Conservation (phyloP, 1,139 yeast species). For the Keqinozyma sinolaborantium region DNA sequence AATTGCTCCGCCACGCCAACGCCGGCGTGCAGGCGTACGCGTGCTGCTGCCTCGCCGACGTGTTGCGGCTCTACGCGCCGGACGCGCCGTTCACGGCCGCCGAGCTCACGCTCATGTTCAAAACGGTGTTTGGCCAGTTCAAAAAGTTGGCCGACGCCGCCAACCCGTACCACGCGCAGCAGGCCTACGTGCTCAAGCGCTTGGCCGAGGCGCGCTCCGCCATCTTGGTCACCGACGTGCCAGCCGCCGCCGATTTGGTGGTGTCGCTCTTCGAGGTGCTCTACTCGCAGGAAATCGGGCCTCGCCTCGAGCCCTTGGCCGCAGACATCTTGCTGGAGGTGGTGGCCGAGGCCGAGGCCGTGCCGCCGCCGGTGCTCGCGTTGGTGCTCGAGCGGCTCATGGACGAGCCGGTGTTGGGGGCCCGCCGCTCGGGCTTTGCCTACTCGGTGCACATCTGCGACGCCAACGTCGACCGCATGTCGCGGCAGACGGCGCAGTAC, state of each 20-base stretch:
- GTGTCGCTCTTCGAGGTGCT: constrained; percentile 57
- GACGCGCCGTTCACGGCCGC: constrained; percentile 80
- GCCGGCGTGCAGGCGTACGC: constrained; percentile 67
- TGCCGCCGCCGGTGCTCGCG: constrained; percentile 64
- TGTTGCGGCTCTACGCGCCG: constrained; percentile 79
- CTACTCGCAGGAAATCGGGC: constrained; percentile 44
- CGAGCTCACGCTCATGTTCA: constrained; percentile 62
- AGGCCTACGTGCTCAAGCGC: constrained; percentile 62
- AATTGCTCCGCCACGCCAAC: constrained; percentile 59
- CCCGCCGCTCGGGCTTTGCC: constrained; percentile 53
- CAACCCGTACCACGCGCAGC: constrained; percentile 64
- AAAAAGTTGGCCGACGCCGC: constrained; percentile 54
- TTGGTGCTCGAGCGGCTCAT: constrained; percentile 56
- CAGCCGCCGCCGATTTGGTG: constrained; percentile 55
- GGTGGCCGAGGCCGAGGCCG: constrained; percentile 66
- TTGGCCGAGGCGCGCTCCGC: constrained; percentile 79
- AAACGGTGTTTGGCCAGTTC: constrained; percentile 61
- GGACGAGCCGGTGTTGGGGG: constrained; percentile 10
- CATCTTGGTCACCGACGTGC: constrained; percentile 72
- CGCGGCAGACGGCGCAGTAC: constrained; percentile 74
- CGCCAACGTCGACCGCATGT: constrained; percentile 68
- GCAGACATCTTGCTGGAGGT: constrained; percentile 72
- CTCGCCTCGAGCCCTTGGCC: constrained; percentile 53
- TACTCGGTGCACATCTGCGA: constrained; percentile 69
- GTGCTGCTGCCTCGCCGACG: constrained; percentile 75